Evolutionary conservation across 2,329 filamentous ascomycete genomes (phyloP), one percentile per base, ranked within the genome.

Genomic region (Fusarium cyanostomum): DNA sequence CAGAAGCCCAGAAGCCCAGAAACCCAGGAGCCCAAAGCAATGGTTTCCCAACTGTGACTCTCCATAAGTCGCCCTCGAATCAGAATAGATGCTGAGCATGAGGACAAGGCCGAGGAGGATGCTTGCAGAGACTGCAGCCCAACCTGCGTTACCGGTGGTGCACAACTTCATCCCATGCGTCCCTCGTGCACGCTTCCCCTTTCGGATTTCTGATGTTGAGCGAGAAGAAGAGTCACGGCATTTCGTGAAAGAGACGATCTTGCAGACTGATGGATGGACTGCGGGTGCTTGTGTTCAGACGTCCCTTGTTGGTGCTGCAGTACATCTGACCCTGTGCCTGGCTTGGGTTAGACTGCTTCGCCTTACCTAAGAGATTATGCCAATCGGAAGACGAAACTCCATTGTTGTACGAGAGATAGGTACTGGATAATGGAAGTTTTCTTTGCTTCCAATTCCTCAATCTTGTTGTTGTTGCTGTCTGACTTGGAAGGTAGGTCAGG

Each of bases 41-140:
- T 49, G 28, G 46, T 24, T 42, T 64, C 39, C 56, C 50, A 64
- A 68, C 49, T 48, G 57, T 39, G 52, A 42, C 41, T 53, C 16
- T 35, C 15, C 18, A 8, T 24, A 35, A 34, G 18, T 21, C 35
- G 30, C 52, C 49, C 48, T 34, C 62, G 58, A 66, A 66, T 57
- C 41, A 53, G 51, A 56, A 52, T 44, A 56, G 34, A 52, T 50
- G 44, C 46, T 54, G 55, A 34, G 50, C 59, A 54, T 45, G 53
- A 58, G 50, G 53, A 58, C 50, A 24, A 26, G 30, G 15, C 21
- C 37, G 26, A 9, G 28, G 43, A 56, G 54, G 48, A 56, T 57
- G 58, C 62, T 55, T 68, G 56, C 56, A 68, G 46, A 42, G 56
- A 50, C 35, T 65, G 61, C 61, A 64, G 61, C 61, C 67, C 67